A percentile compares a stretch with the other conserved stretches of the same genome.
Conservation (phyloP, 805 yeast genomes). For the Yarrowia phangngaensis region DNA sequence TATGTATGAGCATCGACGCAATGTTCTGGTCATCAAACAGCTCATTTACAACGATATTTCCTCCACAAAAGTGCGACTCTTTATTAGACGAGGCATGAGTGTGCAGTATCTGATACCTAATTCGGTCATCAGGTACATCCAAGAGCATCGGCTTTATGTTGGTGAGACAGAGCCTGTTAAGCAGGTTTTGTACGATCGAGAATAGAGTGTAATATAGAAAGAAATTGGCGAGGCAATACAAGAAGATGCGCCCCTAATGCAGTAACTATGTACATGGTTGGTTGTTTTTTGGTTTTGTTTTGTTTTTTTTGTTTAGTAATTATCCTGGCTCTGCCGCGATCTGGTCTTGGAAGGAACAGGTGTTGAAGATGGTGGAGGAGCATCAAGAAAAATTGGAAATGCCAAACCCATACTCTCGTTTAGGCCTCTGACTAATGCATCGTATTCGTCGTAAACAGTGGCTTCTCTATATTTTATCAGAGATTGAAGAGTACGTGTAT, state of each 20-base stretch:
- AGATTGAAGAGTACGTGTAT: neutral
- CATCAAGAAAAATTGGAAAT: neutral
- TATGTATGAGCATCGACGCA: constrained; percentile 92
- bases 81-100: constrained; percentile 91
- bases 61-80: constrained; percentile 89
- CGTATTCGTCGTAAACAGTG: neutral
- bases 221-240: neutral
- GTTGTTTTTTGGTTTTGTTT: too few relatives aligned
- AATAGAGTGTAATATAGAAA: constrained; percentile 19
- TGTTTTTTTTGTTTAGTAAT: too few relatives aligned
- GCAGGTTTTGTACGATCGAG: constrained; percentile 52
- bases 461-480: neutral
- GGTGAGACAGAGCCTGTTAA: constrained; percentile 92
- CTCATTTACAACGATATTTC: constrained; percentile 93
- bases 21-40: constrained; percentile 91
- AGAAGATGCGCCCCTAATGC: too few relatives aligned
- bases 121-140: constrained; percentile 89
- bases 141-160: constrained; percentile 81
- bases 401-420: constrained; percentile 3
- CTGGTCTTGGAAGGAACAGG: too few relatives aligned
- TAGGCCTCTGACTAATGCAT: neutral
- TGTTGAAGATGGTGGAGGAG: too few relatives aligned
- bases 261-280: constrained; percentile 1
- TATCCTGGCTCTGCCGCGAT: too few relatives aligned
- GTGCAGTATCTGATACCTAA: constrained; percentile 93